A percentile compares a stretch with the other conserved stretches of the same genome.
Evolutionary conservation across 306 rosid genomes (phyloP).

Genomic region (Macrotyloma uniflorum): DNA sequence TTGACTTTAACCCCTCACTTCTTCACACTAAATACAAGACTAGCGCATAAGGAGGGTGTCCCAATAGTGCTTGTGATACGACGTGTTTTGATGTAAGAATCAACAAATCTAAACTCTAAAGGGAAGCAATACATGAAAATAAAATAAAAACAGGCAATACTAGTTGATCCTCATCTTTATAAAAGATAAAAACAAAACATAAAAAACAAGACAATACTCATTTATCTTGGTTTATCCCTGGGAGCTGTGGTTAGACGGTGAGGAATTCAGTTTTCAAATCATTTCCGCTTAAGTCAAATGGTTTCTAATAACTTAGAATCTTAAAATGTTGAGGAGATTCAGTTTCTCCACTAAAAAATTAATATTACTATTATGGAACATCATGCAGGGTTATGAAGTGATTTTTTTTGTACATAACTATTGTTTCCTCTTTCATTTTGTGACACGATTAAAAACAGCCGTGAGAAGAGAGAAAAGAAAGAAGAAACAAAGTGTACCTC

Average conservation of each 20-base stretch:
- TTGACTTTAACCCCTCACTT: neutral
- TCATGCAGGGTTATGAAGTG: neutral
- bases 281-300: neutral
- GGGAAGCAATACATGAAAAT: neutral
- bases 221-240: neutral
- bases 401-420: neutral
- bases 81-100: neutral
- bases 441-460: neutral
- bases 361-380: neutral
- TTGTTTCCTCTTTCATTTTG: neutral
- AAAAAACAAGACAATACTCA: neutral
- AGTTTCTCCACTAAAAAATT: neutral
- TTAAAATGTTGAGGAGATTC: neutral
- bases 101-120: neutral
- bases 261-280: neutral
- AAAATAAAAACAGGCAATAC: neutral
- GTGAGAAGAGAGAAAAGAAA: neutral
- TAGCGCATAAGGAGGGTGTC: neutral
- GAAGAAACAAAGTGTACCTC: constrained; percentile 44
- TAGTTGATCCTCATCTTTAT: neutral
- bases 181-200: neutral
- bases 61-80: neutral
- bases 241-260: neutral
- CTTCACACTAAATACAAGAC: neutral
- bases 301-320: neutral